Percentiles rank a stretch among this genome's conserved stretches.
phyloP scores from a whole-genome alignment of 495 filamentous ascomycete genomes.

The Xylaria flabelliformis region DNA sequence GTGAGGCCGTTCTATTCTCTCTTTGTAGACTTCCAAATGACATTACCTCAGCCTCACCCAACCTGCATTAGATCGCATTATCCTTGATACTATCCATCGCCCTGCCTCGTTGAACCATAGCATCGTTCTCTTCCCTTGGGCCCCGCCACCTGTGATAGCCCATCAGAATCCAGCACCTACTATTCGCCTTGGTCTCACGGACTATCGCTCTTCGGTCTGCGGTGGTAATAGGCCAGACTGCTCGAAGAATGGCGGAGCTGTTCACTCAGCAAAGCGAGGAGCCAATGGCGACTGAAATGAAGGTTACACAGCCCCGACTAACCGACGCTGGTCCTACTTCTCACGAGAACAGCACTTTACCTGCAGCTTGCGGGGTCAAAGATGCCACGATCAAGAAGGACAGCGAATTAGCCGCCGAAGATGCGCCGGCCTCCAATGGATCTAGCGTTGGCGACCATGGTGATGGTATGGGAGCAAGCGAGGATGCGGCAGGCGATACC shows the following conservation, averaged over 20 bases:
- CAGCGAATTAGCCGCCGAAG: slow-evolving; percentile 15
- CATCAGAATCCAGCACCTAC: not conserved
- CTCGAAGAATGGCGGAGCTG: slow-evolving; percentile 31
- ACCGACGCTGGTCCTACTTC: not conserved
- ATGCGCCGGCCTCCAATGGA: slow-evolving; percentile 8
- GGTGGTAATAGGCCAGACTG: slow-evolving; percentile 23
- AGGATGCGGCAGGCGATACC: not conserved
- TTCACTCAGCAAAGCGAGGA: slow-evolving; percentile 23
- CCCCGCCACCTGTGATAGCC: not conserved
- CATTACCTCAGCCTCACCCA: slow-evolving; percentile 17
- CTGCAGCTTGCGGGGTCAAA: slow-evolving; percentile 8
- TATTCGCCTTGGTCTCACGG: not conserved
- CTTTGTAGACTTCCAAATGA: not conserved
- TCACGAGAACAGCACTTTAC: not conserved
- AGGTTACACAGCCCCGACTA: slow-evolving; percentile 20
- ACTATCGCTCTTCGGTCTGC: slow-evolving; percentile 17
- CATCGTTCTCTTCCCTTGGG: not conserved
- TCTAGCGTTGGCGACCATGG: slow-evolving; percentile 8
- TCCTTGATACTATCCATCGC: not conserved
- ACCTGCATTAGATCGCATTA: not conserved
- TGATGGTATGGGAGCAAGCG: slow-evolving; percentile 1
- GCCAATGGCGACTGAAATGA: slow-evolving; percentile 17
- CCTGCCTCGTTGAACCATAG: not conserved
- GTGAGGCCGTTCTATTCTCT: not conserved
- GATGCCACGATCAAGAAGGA: slow-evolving; percentile 11